A percentile compares a stretch with the other conserved stretches of the same genome.
Evolutionary conservation across 2,329 filamentous ascomycete genomes (phyloP).

Genomic region (Diaporthe ilicicola): DNA sequence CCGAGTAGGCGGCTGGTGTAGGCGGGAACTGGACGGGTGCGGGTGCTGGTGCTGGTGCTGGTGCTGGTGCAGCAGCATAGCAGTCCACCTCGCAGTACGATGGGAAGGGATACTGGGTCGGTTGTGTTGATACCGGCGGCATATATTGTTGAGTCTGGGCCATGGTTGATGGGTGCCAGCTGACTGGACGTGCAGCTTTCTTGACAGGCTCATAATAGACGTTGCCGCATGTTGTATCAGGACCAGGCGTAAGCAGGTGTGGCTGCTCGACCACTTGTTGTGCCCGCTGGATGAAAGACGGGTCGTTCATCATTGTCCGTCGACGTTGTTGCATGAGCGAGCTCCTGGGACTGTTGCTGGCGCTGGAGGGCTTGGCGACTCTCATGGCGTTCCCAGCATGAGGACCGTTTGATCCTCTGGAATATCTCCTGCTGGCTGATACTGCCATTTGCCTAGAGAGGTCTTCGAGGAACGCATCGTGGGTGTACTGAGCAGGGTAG

Average conservation of each 20-base stretch:
- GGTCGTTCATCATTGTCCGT: slow-evolving; percentile 65
- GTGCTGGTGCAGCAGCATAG: slow-evolving; percentile 45
- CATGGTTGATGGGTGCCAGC: slow-evolving; percentile 76
- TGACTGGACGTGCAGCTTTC: slow-evolving; percentile 67
- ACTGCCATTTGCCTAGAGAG: slow-evolving; percentile 60
- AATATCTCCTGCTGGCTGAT: slow-evolving; percentile 57
- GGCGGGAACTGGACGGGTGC: slow-evolving; percentile 53
- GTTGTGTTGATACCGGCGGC: slow-evolving; percentile 38
- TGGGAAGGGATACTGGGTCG: slow-evolving; percentile 50
- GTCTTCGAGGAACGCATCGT: slow-evolving; percentile 59
- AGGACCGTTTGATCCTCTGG: slow-evolving; percentile 59
- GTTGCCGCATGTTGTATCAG: slow-evolving; percentile 44
- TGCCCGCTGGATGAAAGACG: slow-evolving; percentile 53
- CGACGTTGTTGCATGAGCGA: slow-evolving; percentile 58
- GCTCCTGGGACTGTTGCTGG: slow-evolving; percentile 73
- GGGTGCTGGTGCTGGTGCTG: too few relatives aligned
- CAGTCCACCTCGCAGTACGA: slow-evolving; percentile 52
- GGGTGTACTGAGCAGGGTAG: slow-evolving; percentile 43
- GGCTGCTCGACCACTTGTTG: slow-evolving; percentile 58
- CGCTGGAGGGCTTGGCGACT: slow-evolving; percentile 71
- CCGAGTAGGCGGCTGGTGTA: slow-evolving; percentile 64
- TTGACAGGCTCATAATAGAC: slow-evolving; percentile 44
- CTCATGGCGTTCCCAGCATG: slow-evolving; percentile 62
- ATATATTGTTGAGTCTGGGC: slow-evolving; percentile 46
- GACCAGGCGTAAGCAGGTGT: slow-evolving; percentile 45